phyloP scores from a whole-genome alignment of 495 filamentous ascomycete species.

The Pyronema omphalodes region DNA sequence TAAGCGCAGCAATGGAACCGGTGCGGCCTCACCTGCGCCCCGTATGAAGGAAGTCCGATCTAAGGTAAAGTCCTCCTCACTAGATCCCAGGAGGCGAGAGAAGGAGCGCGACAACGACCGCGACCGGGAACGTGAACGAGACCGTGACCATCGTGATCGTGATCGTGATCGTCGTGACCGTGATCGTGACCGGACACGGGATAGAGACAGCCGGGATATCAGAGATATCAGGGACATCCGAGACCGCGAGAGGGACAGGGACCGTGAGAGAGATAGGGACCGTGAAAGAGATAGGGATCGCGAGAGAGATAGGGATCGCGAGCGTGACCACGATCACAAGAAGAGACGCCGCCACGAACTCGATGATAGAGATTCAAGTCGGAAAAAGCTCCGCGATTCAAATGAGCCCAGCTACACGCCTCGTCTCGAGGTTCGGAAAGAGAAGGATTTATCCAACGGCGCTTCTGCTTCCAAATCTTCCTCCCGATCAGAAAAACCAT shows the following conservation, averaged over 20 bases:
- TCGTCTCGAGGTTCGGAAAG: conserved; percentile 9
- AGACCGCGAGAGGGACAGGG: too few relatives aligned
- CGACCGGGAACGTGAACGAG: conserved; percentile 25
- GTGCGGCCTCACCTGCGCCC: conserved; percentile 42
- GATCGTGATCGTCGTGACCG: conserved; percentile 16
- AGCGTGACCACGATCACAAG: conserved; percentile 21
- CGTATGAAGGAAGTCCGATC: conserved; percentile 17
- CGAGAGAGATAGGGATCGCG: conserved; percentile 4
- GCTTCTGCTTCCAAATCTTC: conserved; percentile 2
- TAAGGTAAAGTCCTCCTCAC: conserved; percentile 29
- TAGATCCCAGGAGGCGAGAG: conserved; percentile 30
- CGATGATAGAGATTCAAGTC: conserved; percentile 20
- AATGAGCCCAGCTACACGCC: conserved; percentile 9
- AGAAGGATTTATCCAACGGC: conserved; percentile 13
- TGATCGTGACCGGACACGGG: conserved; percentile 6
- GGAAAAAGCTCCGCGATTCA: conserved; percentile 15
- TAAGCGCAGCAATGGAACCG: conserved; percentile 17
- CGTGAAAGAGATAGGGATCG: not conserved
- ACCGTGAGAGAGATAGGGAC: too few relatives aligned
- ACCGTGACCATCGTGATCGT: conserved; percentile 12
- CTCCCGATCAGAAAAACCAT: not conserved
- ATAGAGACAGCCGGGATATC: not conserved
- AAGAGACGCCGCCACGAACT: conserved; percentile 19
- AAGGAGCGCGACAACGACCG: conserved; percentile 23
- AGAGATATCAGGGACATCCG: not conserved